A percentile compares a stretch with the other conserved stretches of the same genome.
phyloP scores from a whole-genome alignment of 345 rosid genomes.

The Passiflora organensis region DNA sequence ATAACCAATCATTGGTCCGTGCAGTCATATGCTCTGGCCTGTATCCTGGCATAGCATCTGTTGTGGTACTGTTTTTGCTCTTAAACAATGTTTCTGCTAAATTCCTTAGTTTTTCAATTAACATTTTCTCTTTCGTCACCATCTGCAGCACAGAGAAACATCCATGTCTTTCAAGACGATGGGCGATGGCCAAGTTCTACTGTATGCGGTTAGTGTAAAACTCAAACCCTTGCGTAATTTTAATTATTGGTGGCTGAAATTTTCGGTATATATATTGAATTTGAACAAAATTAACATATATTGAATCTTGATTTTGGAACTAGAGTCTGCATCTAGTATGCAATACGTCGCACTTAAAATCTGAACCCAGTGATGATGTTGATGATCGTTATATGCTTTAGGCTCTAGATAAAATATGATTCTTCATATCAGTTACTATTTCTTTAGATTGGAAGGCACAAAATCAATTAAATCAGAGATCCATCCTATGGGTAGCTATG shows the following conservation, averaged over 20 bases:
- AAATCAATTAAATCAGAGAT: too few relatives aligned
- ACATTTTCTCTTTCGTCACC: conserved; percentile 12
- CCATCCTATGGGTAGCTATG: too few relatives aligned
- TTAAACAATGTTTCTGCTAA: background rate
- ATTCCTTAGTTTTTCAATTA: background rate
- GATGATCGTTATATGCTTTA: too few relatives aligned
- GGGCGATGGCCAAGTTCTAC: conserved; percentile 94
- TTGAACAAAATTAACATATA: background rate
- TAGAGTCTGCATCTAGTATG: too few relatives aligned
- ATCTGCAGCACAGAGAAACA: conserved; percentile 81
- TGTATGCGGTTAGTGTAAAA: conserved; percentile 62
- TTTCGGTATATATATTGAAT: too few relatives aligned
- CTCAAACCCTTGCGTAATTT: background rate
- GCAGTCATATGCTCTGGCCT: conserved; percentile 95
- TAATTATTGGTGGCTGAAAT: too few relatives aligned
- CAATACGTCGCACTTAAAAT: too few relatives aligned
- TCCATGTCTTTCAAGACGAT: conserved; percentile 94
- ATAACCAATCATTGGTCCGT: conserved; percentile 81
- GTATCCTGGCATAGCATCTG: conserved; percentile 93
- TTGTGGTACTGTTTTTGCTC: conserved; percentile 46
- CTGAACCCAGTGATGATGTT: too few relatives aligned
- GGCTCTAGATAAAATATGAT: too few relatives aligned
- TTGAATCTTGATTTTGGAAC: too few relatives aligned
- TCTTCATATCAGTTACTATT: too few relatives aligned
- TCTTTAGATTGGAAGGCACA: too few relatives aligned